Evolutionary conservation across 73 alveolate species (phyloP), one percentile per base, ranked within the genome.

Genomic region (Loxodes magnus): DNA sequence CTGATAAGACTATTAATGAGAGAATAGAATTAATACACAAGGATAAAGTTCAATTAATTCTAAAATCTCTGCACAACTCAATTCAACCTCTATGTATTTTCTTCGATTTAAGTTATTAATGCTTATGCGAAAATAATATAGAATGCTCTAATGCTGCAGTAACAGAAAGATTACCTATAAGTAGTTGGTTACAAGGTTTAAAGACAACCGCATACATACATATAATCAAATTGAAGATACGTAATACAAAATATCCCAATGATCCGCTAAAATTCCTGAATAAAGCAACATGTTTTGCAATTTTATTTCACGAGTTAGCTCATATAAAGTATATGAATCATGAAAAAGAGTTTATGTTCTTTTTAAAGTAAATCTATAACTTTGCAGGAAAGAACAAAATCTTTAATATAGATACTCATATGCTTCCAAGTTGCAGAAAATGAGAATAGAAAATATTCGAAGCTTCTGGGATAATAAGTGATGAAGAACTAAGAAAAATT

Each of bases 261-360:
- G 36, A 52, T 22, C 48, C 48, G n/a, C 5, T 12, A n/a, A 31
- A 15, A 4, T 52, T 52, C 51, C 15, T 5, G 5, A 34, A 24
- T 34, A 6, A 12, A 43, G 5, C 21, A 6, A 34, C 52, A 5
- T 3, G 31, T 0, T 38, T 14, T 14, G 57, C 57, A 14, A 44
- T 44, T 5, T 22, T 52, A 4, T 52, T 52, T 22, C 66, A 52
- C 17, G 66, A 52, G 34, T 27, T 52, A 19, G 66, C 66, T 4
- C 66, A 52, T 27, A n/a, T 52, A 19, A 14, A 29, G 19, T 20
- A 34, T 4, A 52, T 52, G 66, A 14, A 52, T 10, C 66, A 52
- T 52, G 51, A 52, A 17, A 19, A 52, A 20, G 48, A 29, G n/a
- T 52, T 52, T 24, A 52, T 52, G 66, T 20, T 52, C 4, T 23